These are phyloP conservation scores for Solanum hybrid DNA, from an alignment of 305 asterid species.

Conservation along the genomic window DNA sequence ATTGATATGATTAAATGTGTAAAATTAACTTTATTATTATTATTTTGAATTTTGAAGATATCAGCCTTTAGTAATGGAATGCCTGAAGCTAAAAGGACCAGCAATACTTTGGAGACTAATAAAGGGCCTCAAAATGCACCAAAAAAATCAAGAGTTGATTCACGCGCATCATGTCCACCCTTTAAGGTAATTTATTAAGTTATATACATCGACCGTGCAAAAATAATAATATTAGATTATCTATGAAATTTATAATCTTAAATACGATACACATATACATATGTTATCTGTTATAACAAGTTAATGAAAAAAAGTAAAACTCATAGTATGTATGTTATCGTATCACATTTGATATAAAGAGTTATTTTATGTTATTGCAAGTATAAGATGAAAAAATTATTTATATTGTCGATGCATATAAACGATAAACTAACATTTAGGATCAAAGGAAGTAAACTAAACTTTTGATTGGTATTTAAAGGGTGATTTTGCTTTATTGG, in stretches of 20 bases:
- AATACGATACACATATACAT: neutral
- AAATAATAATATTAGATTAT: neutral
- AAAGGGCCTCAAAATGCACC: constrained; percentile 36
- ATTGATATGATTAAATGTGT: constrained; percentile 1
- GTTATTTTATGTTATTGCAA: neutral
- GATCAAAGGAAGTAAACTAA: neutral
- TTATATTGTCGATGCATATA: neutral
- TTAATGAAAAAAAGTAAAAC: neutral
- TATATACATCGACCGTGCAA: neutral
- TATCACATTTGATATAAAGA: neutral
- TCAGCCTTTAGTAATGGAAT: constrained; percentile 28
- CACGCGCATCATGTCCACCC: constrained; percentile 72
- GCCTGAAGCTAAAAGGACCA: constrained; percentile 40
- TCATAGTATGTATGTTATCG: neutral
- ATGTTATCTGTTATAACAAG: neutral
- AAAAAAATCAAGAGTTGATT: constrained; percentile 56
- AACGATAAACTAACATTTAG: neutral
- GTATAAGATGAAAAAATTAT: neutral
- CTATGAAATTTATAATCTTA: neutral
- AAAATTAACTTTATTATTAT: neutral
- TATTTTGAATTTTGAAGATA: constrained; percentile 25
- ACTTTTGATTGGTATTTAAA: neutral
- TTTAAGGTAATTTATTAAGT: constrained; percentile 43
- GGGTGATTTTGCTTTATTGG: neutral
- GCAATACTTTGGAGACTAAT: constrained; percentile 41